A percentile compares a stretch with the other conserved stretches of the same genome.
Conservation (phyloP, 176 grass and related monocot species). For the Cenchrus fungigraminus region DNA sequence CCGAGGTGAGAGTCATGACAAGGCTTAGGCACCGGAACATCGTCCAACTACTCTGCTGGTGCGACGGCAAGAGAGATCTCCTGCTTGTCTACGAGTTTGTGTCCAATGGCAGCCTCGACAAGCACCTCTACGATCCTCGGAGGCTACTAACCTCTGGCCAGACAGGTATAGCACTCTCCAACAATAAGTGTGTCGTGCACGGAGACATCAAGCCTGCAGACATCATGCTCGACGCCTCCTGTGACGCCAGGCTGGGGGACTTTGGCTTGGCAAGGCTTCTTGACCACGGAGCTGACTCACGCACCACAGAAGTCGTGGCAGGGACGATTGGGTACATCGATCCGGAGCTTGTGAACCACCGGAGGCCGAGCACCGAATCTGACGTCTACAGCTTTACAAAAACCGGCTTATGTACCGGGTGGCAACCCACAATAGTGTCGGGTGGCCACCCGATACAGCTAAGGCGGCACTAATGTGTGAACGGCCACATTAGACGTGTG, state of each 20-base stretch:
- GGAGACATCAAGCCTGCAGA: conserved; percentile 34
- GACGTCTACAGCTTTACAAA: no score
- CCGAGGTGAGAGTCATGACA: conserved; percentile 31
- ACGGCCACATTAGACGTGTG: no score
- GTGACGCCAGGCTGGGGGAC: conserved; percentile 44
- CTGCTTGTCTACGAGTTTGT: conserved; percentile 13
- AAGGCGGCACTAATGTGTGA: no score
- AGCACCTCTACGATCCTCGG: background rate
- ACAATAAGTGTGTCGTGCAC: background rate
- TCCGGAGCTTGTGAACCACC: background rate
- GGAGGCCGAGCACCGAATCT: background rate
- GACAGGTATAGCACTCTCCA: background rate
- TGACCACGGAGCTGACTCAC: background rate
- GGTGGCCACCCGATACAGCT: no score
- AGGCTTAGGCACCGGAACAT: conserved; percentile 49
- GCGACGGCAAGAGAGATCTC: background rate
- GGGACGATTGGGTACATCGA: background rate
- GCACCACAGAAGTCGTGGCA: background rate
- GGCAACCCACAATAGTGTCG: no score
- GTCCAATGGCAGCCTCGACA: conserved; percentile 44
- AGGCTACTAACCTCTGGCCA: background rate
- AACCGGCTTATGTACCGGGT: no score
- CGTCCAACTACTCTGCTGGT: conserved; percentile 34
- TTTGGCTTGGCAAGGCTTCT: conserved; percentile 37
- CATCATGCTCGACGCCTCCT: background rate